Evolutionary conservation across 2,329 filamentous ascomycete species (phyloP).

Genomic region (Lizonia empirigonia): DNA sequence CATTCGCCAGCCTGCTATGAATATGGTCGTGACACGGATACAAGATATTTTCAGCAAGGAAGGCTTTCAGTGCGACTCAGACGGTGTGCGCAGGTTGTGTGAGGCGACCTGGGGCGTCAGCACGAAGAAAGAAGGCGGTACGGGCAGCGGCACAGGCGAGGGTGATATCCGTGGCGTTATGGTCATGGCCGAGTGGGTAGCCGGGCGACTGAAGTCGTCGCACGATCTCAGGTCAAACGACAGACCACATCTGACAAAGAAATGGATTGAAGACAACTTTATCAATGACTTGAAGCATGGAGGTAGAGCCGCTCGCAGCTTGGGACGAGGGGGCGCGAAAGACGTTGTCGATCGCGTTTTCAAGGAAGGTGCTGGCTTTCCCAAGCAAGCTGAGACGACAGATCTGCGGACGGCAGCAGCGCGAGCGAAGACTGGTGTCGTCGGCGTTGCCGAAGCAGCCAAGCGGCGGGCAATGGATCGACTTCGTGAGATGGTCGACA

Average conservation of each 20-base stretch:
- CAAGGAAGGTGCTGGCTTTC: conserved; percentile 78
- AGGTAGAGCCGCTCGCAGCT: conserved; percentile 71
- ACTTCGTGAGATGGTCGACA: conserved; percentile 76
- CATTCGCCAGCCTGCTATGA: conserved; percentile 84
- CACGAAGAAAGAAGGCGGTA: conserved; percentile 67
- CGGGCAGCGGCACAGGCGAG: conserved; percentile 66
- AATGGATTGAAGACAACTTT: conserved; percentile 78
- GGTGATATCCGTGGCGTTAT: conserved; percentile 82
- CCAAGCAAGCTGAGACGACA: conserved; percentile 59
- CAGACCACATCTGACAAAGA: conserved; percentile 65
- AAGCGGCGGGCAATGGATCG: conserved; percentile 76
- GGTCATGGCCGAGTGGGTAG: conserved; percentile 88
- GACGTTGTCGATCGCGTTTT: conserved; percentile 82
- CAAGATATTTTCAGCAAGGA: conserved; percentile 87
- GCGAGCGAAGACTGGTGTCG: conserved; percentile 50
- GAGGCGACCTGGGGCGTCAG: conserved; percentile 83
- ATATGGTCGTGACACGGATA: conserved; percentile 81
- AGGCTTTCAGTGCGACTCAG: conserved; percentile 83
- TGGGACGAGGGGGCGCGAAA: conserved; percentile 73
- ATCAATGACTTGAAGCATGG: conserved; percentile 71
- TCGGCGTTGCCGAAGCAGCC: conserved; percentile 73
- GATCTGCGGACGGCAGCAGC: conserved; percentile 60
- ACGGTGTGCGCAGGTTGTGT: conserved; percentile 83
- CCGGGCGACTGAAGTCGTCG: conserved; percentile 65
- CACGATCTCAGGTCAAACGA: conserved; percentile 46